A percentile compares a stretch with the other conserved stretches of the same genome.
Evolutionary conservation across 192 early-diverging fungal species (phyloP).

Genomic region (Linnemannia schmuckeri): DNA sequence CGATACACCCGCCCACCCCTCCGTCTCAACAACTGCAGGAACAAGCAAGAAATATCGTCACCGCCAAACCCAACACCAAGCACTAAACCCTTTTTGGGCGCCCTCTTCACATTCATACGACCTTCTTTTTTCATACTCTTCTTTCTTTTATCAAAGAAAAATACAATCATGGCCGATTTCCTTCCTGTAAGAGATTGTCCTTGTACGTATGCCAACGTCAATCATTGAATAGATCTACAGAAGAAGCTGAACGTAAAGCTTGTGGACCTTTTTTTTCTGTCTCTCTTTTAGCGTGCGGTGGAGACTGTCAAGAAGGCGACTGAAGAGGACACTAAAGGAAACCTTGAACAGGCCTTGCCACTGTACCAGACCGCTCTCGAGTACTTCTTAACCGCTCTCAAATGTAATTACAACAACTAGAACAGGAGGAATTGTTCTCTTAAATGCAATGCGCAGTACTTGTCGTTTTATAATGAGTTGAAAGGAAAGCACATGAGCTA

Average conservation of each 20-base stretch:
- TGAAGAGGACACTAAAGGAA: conserved; percentile 89
- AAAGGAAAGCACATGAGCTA: background rate
- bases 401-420: conserved; percentile 74
- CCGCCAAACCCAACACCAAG: no score
- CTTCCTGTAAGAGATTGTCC: conserved; percentile 32
- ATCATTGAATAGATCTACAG: background rate
- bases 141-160: background rate
- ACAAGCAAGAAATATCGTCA: background rate
- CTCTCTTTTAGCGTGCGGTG: conserved; percentile 79
- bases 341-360: conserved; percentile 93
- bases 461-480: background rate
- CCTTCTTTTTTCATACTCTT: background rate
- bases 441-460: background rate
- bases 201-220: background rate
- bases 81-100: background rate
- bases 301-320: conserved; percentile 94
- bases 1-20: no score
- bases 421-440: background rate
- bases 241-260: background rate
- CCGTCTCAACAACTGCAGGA: background rate
- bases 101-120: background rate
- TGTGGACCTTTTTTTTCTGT: background rate
- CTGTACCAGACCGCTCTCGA: conserved; percentile 92
- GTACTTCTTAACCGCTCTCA: conserved; percentile 94
- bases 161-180: conserved; percentile 41